Base-by-base conservation (phyloP, 2,329 filamentous ascomycete species). In the Chrysoporthe cubensis region DNA sequence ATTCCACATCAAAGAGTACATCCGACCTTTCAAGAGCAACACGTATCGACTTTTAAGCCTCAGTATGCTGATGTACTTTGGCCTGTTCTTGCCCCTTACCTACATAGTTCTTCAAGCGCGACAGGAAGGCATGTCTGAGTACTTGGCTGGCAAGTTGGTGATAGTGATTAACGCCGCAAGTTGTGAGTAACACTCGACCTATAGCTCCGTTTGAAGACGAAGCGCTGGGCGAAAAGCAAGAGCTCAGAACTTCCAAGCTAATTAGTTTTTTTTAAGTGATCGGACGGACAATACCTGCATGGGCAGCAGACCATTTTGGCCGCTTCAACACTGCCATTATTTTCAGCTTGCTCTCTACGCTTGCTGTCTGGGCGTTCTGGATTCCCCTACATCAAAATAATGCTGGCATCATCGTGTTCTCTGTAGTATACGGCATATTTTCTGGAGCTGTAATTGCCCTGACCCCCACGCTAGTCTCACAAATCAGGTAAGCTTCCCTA, bases 261-360 rank as follows among this genome's bases (percentile, higher is more conserved):
- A 34, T 16, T 34, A 6, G 32, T 3, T 48, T 48, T 18, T 26
- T 32, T 48, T 18, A 18, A 65, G 63, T 74, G 3, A 62, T 72
- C 48, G 70, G 71, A 26, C 66, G 69, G 13, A 62, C 70, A 13
- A 21, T 66, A 14, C 66, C 71, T 14, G 69, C 71, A 21, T 65
- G 65, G 42, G 40, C 71, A 3, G 66, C 70, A 5, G 73, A 74
- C 63, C 48, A 62, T 54, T 9, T 70, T 21, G 73, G 73, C 16
- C 61, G 62, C 18, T 74, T 70, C 69, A 73, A 74, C 66, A 69
- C 73, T 66, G 71, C 72, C 43, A 81, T 83, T 64, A 75, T 82
- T 11, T 78, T 83, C 66, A 80, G 80, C 21, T 76, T 76, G 18
- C 65, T 80, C 62, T 78, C 83, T 26, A 71, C 68, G 5, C 66